Evolutionary conservation across 192 early-diverging fungal species (phyloP).

Genomic region (Linnemannia exigua): DNA sequence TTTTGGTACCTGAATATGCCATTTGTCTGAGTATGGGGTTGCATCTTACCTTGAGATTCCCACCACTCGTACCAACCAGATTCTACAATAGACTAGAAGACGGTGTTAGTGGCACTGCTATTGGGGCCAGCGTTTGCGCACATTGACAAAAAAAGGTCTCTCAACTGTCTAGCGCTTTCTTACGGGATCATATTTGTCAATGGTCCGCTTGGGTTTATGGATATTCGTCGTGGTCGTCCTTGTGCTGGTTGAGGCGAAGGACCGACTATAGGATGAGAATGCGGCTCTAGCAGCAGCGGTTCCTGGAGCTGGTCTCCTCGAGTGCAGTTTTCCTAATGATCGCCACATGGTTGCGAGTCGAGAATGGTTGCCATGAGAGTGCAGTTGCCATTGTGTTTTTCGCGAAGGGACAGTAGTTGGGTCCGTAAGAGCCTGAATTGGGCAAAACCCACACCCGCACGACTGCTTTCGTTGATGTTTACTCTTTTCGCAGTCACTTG

Average conservation of each 20-base stretch:
- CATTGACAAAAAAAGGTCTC: background rate
- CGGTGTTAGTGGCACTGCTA: background rate
- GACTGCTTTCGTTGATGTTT: background rate
- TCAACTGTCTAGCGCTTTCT: background rate
- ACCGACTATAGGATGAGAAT: conserved; percentile 1
- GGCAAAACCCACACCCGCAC: background rate
- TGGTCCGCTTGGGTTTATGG: conserved; percentile 34
- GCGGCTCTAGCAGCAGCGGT: background rate
- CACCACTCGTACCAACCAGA: conserved; percentile 97
- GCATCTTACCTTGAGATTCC: conserved; percentile 80
- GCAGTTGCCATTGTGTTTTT: background rate
- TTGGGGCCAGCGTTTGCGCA: background rate
- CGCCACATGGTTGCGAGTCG: conserved; percentile 36
- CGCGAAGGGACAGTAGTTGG: background rate
- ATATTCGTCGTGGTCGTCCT: background rate
- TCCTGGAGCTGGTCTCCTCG: background rate
- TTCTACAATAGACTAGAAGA: conserved; percentile 74
- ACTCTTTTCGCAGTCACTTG: conserved; percentile 3
- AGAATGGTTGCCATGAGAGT: conserved; percentile 11
- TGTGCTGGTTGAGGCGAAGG: background rate
- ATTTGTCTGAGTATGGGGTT: background rate
- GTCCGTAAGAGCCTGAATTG: background rate
- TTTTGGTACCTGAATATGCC: background rate
- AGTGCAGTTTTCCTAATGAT: conserved; percentile 28
- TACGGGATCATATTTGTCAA: conserved; percentile 53